These are phyloP conservation scores for Chlorella sp. DNA, from an alignment of 139 green algal genomes.

Conservation along the genomic window DNA sequence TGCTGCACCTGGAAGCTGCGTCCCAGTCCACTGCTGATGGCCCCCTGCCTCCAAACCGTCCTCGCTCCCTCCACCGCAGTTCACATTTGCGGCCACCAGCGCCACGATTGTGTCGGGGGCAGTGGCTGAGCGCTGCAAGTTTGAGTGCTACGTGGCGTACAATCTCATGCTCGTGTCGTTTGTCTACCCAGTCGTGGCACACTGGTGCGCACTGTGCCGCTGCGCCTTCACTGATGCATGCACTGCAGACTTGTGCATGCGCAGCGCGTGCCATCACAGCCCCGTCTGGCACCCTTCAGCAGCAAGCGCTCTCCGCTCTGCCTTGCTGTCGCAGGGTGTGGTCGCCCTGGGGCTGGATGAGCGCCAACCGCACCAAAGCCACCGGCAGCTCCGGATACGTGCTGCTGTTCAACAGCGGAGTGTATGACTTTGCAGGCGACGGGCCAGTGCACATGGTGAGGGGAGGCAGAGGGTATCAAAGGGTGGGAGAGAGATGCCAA, in stretches of 20 bases:
- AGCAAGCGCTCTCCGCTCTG: no score
- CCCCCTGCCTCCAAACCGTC: no score
- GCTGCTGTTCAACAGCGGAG: constrained; percentile 50
- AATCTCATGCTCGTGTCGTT: constrained; percentile 72
- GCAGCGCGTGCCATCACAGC: not conserved
- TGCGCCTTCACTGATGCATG: not conserved
- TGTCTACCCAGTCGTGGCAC: constrained; percentile 79
- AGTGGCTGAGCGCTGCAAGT: constrained; percentile 71
- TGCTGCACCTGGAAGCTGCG: no score
- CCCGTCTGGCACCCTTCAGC: not conserved
- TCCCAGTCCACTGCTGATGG: no score
- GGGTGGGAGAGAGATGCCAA: no score
- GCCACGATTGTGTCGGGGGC: constrained; percentile 81
- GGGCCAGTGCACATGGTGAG: constrained; percentile 75
- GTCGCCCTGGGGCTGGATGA: constrained; percentile 58
- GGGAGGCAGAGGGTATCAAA: no score
- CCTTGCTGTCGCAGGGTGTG: constrained; percentile 42
- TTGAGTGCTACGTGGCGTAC: constrained; percentile 57
- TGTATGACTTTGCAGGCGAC: constrained; percentile 70
- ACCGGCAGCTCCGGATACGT: constrained; percentile 12
- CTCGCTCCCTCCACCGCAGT: constrained; percentile 33
- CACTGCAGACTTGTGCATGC: not conserved
- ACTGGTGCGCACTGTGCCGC: constrained; percentile 42
- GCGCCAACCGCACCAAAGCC: constrained; percentile 14
- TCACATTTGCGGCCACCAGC: constrained; percentile 70